A percentile compares a stretch with the other conserved stretches of the same genome.
Evolutionary conservation across 2,329 filamentous ascomycete species (phyloP).

Genomic region (Cercospora brassicicola): DNA sequence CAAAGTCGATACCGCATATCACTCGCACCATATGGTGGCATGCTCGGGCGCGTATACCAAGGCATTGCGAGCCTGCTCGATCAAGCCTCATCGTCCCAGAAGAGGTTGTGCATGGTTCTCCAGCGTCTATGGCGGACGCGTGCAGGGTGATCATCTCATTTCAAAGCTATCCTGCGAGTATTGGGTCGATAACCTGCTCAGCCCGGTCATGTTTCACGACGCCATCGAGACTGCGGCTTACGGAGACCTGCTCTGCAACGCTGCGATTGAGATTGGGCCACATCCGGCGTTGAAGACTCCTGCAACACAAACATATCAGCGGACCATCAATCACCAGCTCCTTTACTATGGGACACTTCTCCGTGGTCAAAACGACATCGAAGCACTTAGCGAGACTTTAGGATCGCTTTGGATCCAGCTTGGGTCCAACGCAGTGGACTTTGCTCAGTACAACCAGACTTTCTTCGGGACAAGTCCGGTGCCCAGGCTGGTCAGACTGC

Average conservation of each 20-base stretch:
- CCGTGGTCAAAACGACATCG: constrained; percentile 28
- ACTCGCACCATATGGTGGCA: constrained; percentile 43
- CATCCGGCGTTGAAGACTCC: constrained; percentile 49
- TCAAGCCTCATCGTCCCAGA: background rate
- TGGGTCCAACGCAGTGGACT: background rate
- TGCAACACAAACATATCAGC: constrained; percentile 31
- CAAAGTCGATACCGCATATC: constrained; percentile 48
- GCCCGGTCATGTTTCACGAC: constrained; percentile 48
- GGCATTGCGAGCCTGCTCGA: constrained; percentile 6
- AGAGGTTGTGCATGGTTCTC: constrained; percentile 11
- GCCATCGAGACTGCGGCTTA: constrained; percentile 37
- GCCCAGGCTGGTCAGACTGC: constrained; percentile 11
- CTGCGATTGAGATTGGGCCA: constrained; percentile 49
- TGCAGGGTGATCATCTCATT: constrained; percentile 12
- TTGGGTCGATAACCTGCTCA: constrained; percentile 51
- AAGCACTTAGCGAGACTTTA: constrained; percentile 20
- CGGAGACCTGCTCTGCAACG: constrained; percentile 31
- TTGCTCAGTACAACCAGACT: background rate
- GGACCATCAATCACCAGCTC: background rate
- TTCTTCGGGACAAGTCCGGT: constrained; percentile 6
- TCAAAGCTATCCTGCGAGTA: constrained; percentile 36
- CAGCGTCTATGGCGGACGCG: constrained; percentile 24
- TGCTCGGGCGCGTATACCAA: constrained; percentile 7
- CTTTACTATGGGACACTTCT: constrained; percentile 23
- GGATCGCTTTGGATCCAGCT: constrained; percentile 6